Percentiles rank a stretch among this genome's conserved stretches.
These are phyloP conservation scores for Globisporangium canariense DNA, from an alignment of 352 stramenopile genomes.

Conservation along the genomic window DNA sequence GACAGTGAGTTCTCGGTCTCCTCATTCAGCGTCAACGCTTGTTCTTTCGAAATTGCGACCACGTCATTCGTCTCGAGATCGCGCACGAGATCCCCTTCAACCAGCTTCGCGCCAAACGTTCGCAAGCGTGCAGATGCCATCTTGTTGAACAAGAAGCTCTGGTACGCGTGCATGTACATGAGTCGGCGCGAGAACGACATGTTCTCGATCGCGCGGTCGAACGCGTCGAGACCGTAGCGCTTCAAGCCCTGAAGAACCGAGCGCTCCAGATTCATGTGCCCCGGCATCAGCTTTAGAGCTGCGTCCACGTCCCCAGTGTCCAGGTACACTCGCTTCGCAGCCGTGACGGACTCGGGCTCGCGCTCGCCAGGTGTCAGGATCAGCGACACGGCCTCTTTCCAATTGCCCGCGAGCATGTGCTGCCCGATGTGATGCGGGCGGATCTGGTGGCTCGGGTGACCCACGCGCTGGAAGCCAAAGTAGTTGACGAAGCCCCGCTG, in stretches of 20 bases:
- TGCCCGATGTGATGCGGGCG: conserved; percentile 70
- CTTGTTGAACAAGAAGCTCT: conserved; percentile 74
- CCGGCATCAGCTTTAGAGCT: conserved; percentile 52
- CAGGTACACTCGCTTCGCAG: conserved; percentile 47
- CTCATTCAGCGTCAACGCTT: conserved; percentile 40
- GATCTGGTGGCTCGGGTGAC: conserved; percentile 35
- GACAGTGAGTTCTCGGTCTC: conserved; percentile 23
- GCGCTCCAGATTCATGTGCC: conserved; percentile 42
- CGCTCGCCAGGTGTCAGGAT: conserved; percentile 38
- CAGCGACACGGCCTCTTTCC: conserved; percentile 42
- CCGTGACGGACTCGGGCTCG: conserved; percentile 29
- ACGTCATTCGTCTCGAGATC: conserved; percentile 22
- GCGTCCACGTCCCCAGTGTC: conserved; percentile 45
- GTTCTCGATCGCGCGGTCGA: conserved; percentile 47
- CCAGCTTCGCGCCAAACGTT: conserved; percentile 30
- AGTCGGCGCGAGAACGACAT: conserved; percentile 55
- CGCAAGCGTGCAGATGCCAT: conserved; percentile 52
- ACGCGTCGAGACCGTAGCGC: conserved; percentile 44
- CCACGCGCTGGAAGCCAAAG: conserved; percentile 81
- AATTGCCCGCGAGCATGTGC: conserved; percentile 60
- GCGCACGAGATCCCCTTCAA: conserved; percentile 58
- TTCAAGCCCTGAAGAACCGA: conserved; percentile 67
- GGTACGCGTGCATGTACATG: conserved; percentile 79
- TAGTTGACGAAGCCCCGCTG: conserved; percentile 70
- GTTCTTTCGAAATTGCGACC: conserved; percentile 29